Evolutionary conservation across 2,329 filamentous ascomycete genomes (phyloP), one percentile per base, ranked within the genome.

Genomic region (Aurifilum marmelostoma): DNA sequence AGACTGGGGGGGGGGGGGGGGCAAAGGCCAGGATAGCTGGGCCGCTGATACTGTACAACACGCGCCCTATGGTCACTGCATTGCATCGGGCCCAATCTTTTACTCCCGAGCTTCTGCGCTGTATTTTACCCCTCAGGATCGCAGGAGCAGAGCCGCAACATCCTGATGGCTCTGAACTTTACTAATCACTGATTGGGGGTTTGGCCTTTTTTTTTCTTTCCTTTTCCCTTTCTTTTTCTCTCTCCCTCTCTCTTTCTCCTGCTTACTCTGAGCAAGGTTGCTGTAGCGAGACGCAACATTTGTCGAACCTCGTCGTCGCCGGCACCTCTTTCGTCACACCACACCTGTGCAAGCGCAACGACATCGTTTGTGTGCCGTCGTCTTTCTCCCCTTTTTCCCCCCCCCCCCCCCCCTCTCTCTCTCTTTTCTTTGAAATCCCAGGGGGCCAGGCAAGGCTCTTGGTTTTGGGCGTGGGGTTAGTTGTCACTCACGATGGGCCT

Each of bases 271-370:
- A 54, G 39, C 43, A 47, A 68, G 41, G 37, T 66, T 39, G 59
- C n/a, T 60, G 32, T 65, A 54, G 58, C 60, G 59, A 47, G 7
- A 63, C 66, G 50, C 32, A 34, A 59, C 24, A 32, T 65, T 65
- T 59, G 24, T 47, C 62, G 54, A 61, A 52, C 56, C n/a, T 56
- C 56, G 47, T 62, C 21, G 27, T 56, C 50, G 50, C 65, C 24
- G 37, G 27, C 64, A 11, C n/a, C 21, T 18, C 16, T 39, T 52
- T 43, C n/a, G 34, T 34, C 67, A 41, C 50, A 47, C 68, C 52
- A 47, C 67, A 64, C 41, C 32, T 61, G 66, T 66, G 37, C 56
- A 62, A 47, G 62, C 27, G 24, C 41, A 27, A 34, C 63, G 41
- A 37, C 58, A 18, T 24, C 14, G 14, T 43, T 52, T 27, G 47